phyloP scores from a whole-genome alignment of 805 yeast genomes.

The Saccharomyces eubayanus region DNA sequence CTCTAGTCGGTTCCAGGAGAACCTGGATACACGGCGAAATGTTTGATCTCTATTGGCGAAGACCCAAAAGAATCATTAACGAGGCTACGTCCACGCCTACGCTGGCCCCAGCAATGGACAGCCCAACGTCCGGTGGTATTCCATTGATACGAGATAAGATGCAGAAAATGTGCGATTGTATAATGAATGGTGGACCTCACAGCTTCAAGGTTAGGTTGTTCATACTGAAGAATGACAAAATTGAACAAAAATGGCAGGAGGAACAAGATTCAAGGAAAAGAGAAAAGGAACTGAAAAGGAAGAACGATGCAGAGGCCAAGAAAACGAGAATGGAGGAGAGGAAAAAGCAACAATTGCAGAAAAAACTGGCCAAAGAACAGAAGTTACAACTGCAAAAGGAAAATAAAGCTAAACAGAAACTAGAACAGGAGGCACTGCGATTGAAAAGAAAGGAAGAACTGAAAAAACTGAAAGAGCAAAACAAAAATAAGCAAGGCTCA shows the following conservation, averaged over 20 bases:
- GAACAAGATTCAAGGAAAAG: constrained; percentile 33
- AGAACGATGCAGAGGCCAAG: constrained; percentile 29
- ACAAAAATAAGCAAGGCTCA: constrained; percentile 3
- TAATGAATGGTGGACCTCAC: constrained; percentile 75
- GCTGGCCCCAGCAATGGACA: background rate
- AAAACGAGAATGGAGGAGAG: constrained; percentile 20
- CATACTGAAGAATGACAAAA: constrained; percentile 74
- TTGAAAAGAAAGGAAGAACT: constrained; percentile 15
- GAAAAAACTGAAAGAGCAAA: constrained; percentile 8
- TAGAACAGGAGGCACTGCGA: constrained; percentile 14
- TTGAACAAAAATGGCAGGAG: constrained; percentile 41
- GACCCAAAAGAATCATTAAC: constrained; percentile 41
- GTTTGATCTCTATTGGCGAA: constrained; percentile 75
- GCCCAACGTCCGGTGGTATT: constrained; percentile 1
- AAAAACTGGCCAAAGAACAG: constrained; percentile 21
- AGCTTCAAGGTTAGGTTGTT: constrained; percentile 66
- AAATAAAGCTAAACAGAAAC: constrained; percentile 17
- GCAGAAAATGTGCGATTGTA: constrained; percentile 79
- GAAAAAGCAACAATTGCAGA: constrained; percentile 19
- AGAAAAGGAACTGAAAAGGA: constrained; percentile 32
- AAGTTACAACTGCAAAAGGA: constrained; percentile 13
- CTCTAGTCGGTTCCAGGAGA: constrained; percentile 66
- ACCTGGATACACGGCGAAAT: constrained; percentile 57
- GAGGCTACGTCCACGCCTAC: constrained; percentile 27
- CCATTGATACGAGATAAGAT: constrained; percentile 57